These are phyloP conservation scores for Penicillium cataractarum DNA, from an alignment of 495 filamentous ascomycete species.

Conservation along the genomic window DNA sequence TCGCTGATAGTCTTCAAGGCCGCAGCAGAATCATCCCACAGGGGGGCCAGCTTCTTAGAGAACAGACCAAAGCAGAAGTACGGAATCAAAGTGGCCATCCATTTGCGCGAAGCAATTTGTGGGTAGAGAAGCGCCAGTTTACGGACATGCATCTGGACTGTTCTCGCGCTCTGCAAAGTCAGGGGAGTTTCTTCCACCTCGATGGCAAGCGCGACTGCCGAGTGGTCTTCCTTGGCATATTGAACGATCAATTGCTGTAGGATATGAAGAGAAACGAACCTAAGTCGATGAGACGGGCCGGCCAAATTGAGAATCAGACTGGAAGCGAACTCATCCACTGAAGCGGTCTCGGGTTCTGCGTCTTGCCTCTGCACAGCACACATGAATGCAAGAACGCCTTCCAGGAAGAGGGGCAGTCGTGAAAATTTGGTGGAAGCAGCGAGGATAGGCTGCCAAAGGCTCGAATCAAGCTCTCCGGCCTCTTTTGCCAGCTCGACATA, in stretches of 20 bases:
- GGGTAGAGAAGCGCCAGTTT: constrained; percentile 69
- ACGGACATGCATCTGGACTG: constrained; percentile 80
- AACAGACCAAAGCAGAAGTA: constrained; percentile 87
- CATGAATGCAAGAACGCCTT: constrained; percentile 65
- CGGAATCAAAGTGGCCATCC: constrained; percentile 73
- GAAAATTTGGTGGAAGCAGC: constrained; percentile 63
- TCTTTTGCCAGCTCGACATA: constrained; percentile 45
- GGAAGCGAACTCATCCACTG: constrained; percentile 57
- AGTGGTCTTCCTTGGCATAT: constrained; percentile 40
- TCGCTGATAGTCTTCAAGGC: constrained; percentile 76
- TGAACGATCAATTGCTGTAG: constrained; percentile 49
- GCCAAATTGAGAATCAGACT: constrained; percentile 72
- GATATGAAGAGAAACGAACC: constrained; percentile 71
- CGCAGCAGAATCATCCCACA: constrained; percentile 82
- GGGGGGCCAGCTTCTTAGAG: constrained; percentile 75
- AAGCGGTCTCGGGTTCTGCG: constrained; percentile 44
- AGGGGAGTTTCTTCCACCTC: constrained; percentile 79
- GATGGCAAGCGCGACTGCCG: constrained; percentile 54
- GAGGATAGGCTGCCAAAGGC: constrained; percentile 60
- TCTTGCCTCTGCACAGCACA: constrained; percentile 46
- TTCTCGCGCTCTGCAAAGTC: constrained; percentile 71
- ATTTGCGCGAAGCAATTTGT: constrained; percentile 54
- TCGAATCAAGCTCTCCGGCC: constrained; percentile 47
- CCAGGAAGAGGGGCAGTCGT: constrained; percentile 65
- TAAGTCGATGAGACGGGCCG: constrained; percentile 68